These are phyloP conservation scores for Chionographis japonica DNA, from an alignment of 106 monocot species.

Conservation along the genomic window DNA sequence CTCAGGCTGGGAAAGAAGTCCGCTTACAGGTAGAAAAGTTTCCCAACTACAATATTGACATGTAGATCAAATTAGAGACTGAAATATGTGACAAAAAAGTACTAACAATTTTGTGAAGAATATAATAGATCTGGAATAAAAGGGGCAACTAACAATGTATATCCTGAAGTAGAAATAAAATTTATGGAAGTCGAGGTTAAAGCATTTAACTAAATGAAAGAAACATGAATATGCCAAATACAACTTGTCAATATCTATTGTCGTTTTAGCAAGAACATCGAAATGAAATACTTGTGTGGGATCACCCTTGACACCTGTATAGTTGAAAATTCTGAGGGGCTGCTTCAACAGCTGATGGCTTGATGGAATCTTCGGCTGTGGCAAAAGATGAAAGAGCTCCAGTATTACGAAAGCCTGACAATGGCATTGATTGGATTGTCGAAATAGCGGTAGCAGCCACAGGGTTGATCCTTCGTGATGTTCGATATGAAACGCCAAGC, in stretches of 20 bases:
- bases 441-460: constrained; percentile 78
- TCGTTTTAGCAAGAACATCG: too few relatives aligned
- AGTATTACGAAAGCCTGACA: constrained; percentile 82
- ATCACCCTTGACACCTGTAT: constrained; percentile 51
- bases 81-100: background rate
- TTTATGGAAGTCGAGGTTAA: too few relatives aligned
- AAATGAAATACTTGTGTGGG: background rate
- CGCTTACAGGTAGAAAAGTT: constrained; percentile 87
- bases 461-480: constrained; percentile 76
- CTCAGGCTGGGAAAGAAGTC: constrained; percentile 92
- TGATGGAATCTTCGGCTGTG: constrained; percentile 55
- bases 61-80: constrained; percentile 2
- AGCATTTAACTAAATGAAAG: too few relatives aligned
- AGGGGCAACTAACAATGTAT: too few relatives aligned
- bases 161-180: too few relatives aligned
- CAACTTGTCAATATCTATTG: too few relatives aligned
- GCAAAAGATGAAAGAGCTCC: constrained; percentile 71
- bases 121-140: too few relatives aligned
- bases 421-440: constrained; percentile 83
- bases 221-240: too few relatives aligned
- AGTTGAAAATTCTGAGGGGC: constrained; percentile 93
- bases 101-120: too few relatives aligned
- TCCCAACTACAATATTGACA: constrained; percentile 76
- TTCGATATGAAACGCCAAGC: constrained; percentile 93
- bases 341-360: constrained; percentile 53